phyloP scores from a whole-genome alignment of 2,329 filamentous ascomycete genomes.

The Amauroascus niger region DNA sequence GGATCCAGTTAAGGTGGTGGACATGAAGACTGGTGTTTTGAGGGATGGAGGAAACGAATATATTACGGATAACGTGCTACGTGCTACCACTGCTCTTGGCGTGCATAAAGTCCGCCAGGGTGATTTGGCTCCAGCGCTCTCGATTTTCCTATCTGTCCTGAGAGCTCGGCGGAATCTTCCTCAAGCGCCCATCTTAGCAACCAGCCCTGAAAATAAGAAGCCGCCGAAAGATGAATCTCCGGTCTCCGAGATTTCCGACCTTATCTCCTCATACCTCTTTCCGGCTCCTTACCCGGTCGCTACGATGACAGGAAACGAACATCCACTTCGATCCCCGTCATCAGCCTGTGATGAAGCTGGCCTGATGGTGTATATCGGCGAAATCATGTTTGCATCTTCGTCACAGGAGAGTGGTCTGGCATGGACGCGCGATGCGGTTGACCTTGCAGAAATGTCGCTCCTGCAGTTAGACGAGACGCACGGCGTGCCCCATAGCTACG shows the following conservation, averaged over 20 bases:
- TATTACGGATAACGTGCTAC: slow-evolving; percentile 65
- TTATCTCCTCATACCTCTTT: slow-evolving; percentile 38
- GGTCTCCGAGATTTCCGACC: slow-evolving; percentile 29
- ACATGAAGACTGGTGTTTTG: slow-evolving; percentile 55
- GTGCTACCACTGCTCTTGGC: slow-evolving; percentile 65
- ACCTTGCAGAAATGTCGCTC: slow-evolving; percentile 60
- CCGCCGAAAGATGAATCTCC: slow-evolving; percentile 16
- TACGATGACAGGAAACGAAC: slow-evolving; percentile 58
- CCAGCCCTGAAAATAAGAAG: slow-evolving; percentile 17
- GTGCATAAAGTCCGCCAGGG: slow-evolving; percentile 64
- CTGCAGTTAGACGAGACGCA: slow-evolving; percentile 27
- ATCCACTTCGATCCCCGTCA: slow-evolving; percentile 53
- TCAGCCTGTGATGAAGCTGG: slow-evolving; percentile 76
- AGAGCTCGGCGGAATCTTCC: slow-evolving; percentile 58
- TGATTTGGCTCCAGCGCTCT: slow-evolving; percentile 59
- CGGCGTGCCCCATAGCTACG: slow-evolving; percentile 14
- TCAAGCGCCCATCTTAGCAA: slow-evolving; percentile 27
- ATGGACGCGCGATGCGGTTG: slow-evolving; percentile 84
- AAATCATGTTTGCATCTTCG: slow-evolving; percentile 73
- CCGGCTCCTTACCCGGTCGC: slow-evolving; percentile 59
- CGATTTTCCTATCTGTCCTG: slow-evolving; percentile 76
- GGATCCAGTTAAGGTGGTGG: slow-evolving; percentile 43
- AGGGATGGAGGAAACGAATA: slow-evolving; percentile 45
- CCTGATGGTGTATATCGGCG: slow-evolving; percentile 81
- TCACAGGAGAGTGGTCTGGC: slow-evolving; percentile 60